A percentile compares a stretch with the other conserved stretches of the same genome.
phyloP scores from a whole-genome alignment of 495 filamentous ascomycete genomes.

The Hypomontagnella submonticulosa region DNA sequence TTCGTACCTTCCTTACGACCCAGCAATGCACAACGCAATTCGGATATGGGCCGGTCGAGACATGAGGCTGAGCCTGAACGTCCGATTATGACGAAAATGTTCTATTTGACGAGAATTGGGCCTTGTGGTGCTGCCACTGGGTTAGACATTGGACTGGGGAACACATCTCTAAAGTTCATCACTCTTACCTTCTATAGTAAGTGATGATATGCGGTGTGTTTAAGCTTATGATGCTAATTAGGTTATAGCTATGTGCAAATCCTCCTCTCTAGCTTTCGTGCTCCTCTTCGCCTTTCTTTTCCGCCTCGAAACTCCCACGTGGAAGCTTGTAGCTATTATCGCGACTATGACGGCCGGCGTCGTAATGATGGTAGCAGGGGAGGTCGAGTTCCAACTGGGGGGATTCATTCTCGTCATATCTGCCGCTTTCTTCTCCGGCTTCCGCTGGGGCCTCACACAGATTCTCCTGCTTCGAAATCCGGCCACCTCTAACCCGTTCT shows the following conservation, averaged over 20 bases:
- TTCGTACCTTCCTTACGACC: constrained; percentile 88
- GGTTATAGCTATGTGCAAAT: constrained; percentile 93
- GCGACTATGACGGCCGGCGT: constrained; percentile 93
- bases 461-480: constrained; percentile 94
- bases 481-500: constrained; percentile 96
- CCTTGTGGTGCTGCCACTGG: constrained; percentile 95
- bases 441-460: constrained; percentile 97
- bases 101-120: constrained; percentile 91
- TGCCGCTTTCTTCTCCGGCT: constrained; percentile 93
- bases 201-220: constrained; percentile 41
- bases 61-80: constrained; percentile 68
- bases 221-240: constrained; percentile 11
- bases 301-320: constrained; percentile 86
- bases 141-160: constrained; percentile 95
- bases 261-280: constrained; percentile 92
- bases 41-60: constrained; percentile 60
- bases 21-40: constrained; percentile 54
- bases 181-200: constrained; percentile 95
- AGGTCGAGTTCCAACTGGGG: constrained; percentile 87
- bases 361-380: constrained; percentile 98
- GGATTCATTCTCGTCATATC: constrained; percentile 94
- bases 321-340: constrained; percentile 87
- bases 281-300: constrained; percentile 96
- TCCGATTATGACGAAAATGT: constrained; percentile 88
- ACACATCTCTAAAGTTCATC: constrained; percentile 95